Evolutionary conservation across 345 rosid genomes (phyloP).

Genomic region (Orychophragmus violaceus): DNA sequence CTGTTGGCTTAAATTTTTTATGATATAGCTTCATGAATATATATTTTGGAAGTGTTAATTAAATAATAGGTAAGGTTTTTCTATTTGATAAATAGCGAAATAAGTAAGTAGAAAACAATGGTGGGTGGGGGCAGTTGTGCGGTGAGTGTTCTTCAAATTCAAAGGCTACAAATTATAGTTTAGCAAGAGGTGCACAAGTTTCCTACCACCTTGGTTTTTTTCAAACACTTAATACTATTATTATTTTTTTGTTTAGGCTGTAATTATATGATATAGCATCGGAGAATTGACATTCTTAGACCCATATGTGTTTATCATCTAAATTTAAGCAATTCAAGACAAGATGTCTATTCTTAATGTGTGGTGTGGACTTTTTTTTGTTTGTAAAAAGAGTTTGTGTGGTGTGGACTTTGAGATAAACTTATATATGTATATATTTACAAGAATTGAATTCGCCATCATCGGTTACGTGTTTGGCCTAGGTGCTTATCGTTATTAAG

Average conservation of each 20-base stretch:
- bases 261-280: slow-evolving; percentile 23
- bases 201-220: slow-evolving; percentile 23
- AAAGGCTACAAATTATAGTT: slow-evolving; percentile 21
- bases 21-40: not conserved
- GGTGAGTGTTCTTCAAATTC: slow-evolving; percentile 17
- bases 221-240: slow-evolving; percentile 5
- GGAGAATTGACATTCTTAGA: slow-evolving; percentile 6
- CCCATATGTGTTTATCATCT: not conserved
- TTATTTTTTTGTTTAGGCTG: slow-evolving; percentile 10
- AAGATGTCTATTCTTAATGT: slow-evolving; percentile 7
- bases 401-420: slow-evolving; percentile 6
- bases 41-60: not conserved
- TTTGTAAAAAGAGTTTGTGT: no score
- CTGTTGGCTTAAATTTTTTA: not conserved
- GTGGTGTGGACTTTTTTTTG: no score
- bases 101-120: slow-evolving; percentile 8
- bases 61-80: not conserved
- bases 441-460: not conserved
- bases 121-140: slow-evolving; percentile 36
- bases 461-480: not conserved
- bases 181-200: slow-evolving; percentile 28
- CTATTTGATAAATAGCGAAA: not conserved
- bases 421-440: not conserved
- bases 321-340: not conserved
- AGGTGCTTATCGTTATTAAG: not conserved